Base-by-base conservation (phyloP, 202 grass and related monocot genomes). In the Schoenoplectus tabernaemontani region DNA sequence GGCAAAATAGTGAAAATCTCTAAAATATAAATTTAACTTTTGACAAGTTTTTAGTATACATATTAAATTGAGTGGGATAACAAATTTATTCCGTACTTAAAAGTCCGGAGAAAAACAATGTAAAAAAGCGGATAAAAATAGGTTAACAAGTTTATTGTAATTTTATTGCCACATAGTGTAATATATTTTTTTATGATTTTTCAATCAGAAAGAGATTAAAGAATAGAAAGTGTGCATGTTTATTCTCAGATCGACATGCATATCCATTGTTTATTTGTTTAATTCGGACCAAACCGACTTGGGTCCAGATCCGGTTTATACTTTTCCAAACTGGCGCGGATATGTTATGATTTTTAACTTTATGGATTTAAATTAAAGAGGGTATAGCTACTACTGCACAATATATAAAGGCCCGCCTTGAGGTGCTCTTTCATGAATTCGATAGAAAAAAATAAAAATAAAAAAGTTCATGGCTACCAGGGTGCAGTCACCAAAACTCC, bases 341-440 rank as follows among this genome's bases (percentile, higher is more conserved):
- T 47, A 22, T 8, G 43, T 74, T 53, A 53, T 28, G 24, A 73
- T 32, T 51, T 28, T 11, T 5, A 44, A 39, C 36, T 44, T 44
- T 16, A 17, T n/a, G 13, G 23, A 53, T 74, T 74, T 54, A 34
- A 67, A 73, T 53, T 74, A 74, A 74, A 74, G 69, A 51, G 63
- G 9, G n/a, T 26, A 74, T 30, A 23, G 3, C 46, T 53, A 2
- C 10, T 68, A 9, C 64, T 44, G 19, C 34, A 15, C 69, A 53
- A 53, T 74, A 74, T 74, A 74, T 71, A 74, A 74, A 74, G 69
- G 44, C 46, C 26, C 5, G 28, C 26, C 23, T 4, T 46, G 69
- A 32, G 69, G 15, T 51, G 2, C 69, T 74, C 46, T 6, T 30
- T 34, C 26, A 34, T 74, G 44, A 74, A 74, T 26, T 54, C 10